Evolutionary conservation across 73 alveolate species (phyloP), one percentile per base, ranked within the genome.

Genomic region (Tetrahymena thermophila): DNA sequence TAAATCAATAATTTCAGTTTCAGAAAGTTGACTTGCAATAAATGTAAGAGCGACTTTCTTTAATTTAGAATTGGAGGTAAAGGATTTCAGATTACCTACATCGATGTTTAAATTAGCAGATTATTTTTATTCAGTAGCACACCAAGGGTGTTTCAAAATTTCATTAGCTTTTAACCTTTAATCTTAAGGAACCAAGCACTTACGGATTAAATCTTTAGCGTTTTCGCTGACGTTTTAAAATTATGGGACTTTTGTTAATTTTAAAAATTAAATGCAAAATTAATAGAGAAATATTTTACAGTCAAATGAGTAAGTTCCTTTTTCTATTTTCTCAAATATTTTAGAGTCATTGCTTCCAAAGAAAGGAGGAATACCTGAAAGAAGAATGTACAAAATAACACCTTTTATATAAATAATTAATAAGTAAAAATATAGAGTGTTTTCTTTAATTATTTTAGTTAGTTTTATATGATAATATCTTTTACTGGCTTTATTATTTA

Each of bases 321-420:
- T 97, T 40, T 95, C 56, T 8, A 97, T 96, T 9, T 96, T 97
- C 56, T 95, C 97, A 85, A 94, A 97, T 35, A 97, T 94, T 56
- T 97, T 97, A 34, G 97, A 93, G 57, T 97, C 98, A 93, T 95
- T 97, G 35, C 96, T 97, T 42, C 98, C 98, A 94, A 94, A 96
- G 85, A 97, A 97, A 4, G 98, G 98, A 37, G 98, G 98, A 31
- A 96, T 96, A n/a, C 98, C 98, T 40, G 97, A 96, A 94, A 97
- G 96, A 40, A 97, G 83, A 17, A 97, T 97, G 85, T 97, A 97
- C 25, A 97, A 93, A 84, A 97, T 97, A 84, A 97, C 98, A 28
- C 98, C 98, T 56, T 96, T 96, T 5, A 71, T 25, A 2, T 19
- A 50, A 10, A 5, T 19, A 19, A 50, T 10, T 5, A 50, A 21